These are phyloP conservation scores for Boletus coccyginus DNA, from an alignment of 768 basidiomycete species.

Conservation along the genomic window DNA sequence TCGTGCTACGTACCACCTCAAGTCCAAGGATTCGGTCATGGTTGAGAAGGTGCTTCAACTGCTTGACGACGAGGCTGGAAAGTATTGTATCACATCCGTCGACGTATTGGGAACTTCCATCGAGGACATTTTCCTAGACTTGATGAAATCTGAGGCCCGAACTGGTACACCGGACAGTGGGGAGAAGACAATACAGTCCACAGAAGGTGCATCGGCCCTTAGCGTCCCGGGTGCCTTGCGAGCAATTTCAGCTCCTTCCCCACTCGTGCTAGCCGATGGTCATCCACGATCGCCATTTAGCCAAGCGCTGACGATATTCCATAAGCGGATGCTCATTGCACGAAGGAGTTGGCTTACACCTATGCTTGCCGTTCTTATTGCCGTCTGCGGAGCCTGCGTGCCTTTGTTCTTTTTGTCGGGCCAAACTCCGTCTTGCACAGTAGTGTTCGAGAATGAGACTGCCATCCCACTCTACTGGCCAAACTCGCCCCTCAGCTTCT, in stretches of 20 bases:
- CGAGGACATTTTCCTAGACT: constrained; percentile 76
- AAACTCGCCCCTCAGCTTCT: constrained; percentile 37
- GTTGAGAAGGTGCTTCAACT: constrained; percentile 57
- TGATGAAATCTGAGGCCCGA: constrained; percentile 50
- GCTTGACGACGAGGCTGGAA: constrained; percentile 44
- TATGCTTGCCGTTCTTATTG: constrained; percentile 49
- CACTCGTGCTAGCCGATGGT: constrained; percentile 42
- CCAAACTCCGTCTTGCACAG: constrained; percentile 50
- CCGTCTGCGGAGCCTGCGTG: constrained; percentile 61
- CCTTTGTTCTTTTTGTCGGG: constrained; percentile 63
- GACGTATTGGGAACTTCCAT: constrained; percentile 73
- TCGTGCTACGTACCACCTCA: constrained; percentile 54
- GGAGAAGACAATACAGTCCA: constrained; percentile 17
- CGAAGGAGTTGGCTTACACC: constrained; percentile 70
- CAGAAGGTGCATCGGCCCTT: background rate
- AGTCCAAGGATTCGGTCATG: constrained; percentile 51
- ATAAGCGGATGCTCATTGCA: constrained; percentile 63
- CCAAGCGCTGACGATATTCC: constrained; percentile 72
- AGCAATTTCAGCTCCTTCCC: background rate
- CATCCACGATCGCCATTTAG: constrained; percentile 51
- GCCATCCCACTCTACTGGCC: constrained; percentile 56
- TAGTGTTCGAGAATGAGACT: constrained; percentile 35
- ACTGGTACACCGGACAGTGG: constrained; percentile 24
- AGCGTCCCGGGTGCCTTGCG: background rate
- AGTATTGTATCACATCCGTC: constrained; percentile 47